A percentile compares a stretch with the other conserved stretches of the same genome.
These are phyloP conservation scores for Leccinum ochraceum DNA, from an alignment of 768 basidiomycete species.

Conservation along the genomic window DNA sequence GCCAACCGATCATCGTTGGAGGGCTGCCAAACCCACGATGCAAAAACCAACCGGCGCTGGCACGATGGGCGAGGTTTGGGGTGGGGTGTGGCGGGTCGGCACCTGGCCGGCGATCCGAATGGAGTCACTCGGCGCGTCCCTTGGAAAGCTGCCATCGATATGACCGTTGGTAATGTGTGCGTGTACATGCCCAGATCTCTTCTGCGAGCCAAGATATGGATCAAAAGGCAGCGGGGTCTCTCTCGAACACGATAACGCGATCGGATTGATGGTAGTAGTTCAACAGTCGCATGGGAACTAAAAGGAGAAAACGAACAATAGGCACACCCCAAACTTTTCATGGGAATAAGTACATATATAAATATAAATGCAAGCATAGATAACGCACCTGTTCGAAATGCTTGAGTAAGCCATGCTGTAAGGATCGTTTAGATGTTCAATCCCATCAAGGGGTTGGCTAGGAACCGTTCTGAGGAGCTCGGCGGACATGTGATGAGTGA, in stretches of 20 bases:
- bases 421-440: not conserved
- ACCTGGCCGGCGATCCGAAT: not conserved
- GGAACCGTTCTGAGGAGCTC: too few relatives aligned
- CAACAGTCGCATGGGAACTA: conserved; percentile 3
- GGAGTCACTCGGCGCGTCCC: not conserved
- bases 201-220: not conserved
- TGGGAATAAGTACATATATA: not conserved
- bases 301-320: not conserved
- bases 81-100: not conserved
- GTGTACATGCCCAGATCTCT: not conserved
- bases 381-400: not conserved
- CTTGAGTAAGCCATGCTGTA: not conserved
- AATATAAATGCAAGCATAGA: not conserved
- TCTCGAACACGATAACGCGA: not conserved
- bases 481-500: not conserved
- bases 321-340: too few relatives aligned
- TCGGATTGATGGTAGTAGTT: not conserved
- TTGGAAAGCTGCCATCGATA: conserved; percentile 3
- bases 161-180: not conserved
- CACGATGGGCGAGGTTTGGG: not conserved
- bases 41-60: not conserved
- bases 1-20: not conserved
- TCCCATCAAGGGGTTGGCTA: not conserved
- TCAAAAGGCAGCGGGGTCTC: not conserved
- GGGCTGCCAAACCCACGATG: not conserved